A percentile compares a stretch with the other conserved stretches of the same genome.
Evolutionary conservation across 2,329 filamentous ascomycete genomes (phyloP).

Genomic region (Calonectria honghensis): DNA sequence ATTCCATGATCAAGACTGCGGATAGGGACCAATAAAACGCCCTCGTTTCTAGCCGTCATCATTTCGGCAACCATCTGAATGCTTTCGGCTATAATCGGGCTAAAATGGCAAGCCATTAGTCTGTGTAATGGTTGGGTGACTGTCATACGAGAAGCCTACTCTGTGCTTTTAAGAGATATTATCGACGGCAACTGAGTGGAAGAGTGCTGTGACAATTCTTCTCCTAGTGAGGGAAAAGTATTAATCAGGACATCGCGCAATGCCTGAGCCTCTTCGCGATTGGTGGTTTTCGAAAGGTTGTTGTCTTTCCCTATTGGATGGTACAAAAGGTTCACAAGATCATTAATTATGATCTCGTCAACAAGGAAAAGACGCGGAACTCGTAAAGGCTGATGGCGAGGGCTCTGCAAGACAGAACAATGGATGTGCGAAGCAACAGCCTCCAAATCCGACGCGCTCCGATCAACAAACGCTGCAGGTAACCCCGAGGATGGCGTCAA

Average conservation of each 20-base stretch:
- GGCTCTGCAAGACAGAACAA: background rate
- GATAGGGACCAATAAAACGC: background rate
- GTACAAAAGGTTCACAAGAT: background rate
- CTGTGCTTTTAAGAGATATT: background rate
- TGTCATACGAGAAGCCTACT: background rate
- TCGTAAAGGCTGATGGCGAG: background rate
- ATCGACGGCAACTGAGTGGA: background rate
- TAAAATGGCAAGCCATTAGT: background rate
- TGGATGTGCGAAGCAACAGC: background rate
- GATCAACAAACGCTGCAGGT: background rate
- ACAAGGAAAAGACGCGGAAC: slow-evolving; percentile 20
- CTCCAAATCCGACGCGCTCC: background rate
- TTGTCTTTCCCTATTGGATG: background rate
- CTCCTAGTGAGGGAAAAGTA: too few species aligned
- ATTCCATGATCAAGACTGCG: slow-evolving; percentile 12
- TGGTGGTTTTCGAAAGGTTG: too few species aligned
- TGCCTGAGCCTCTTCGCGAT: too few species aligned
- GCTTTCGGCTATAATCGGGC: background rate
- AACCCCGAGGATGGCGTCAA: background rate
- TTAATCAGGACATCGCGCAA: too few species aligned
- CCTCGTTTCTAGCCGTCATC: background rate
- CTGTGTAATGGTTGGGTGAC: too few species aligned
- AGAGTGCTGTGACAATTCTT: too few species aligned
- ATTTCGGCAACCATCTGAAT: background rate
- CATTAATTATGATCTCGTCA: background rate